phyloP scores from a whole-genome alignment of 2,329 filamentous ascomycete genomes.

The Elsinoe perseae region DNA sequence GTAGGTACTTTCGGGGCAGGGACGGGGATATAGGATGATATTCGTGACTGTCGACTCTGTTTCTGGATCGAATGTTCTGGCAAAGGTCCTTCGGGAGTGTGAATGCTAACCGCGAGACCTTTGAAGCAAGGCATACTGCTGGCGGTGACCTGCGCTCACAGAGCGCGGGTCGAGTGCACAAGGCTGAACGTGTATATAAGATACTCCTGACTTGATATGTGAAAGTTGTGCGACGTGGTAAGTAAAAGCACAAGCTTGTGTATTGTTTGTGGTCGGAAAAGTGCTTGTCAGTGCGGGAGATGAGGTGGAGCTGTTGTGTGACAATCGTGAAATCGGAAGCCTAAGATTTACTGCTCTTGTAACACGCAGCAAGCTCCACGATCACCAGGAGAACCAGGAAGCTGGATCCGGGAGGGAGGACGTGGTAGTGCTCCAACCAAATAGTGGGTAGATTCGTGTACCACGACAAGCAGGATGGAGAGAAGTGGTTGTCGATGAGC shows the following conservation, averaged over 20 bases:
- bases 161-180: constrained; percentile 1
- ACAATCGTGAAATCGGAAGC: neutral
- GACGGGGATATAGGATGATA: constrained; percentile 95
- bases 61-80: constrained; percentile 92
- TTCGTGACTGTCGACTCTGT: constrained; percentile 81
- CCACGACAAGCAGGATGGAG: too few species aligned
- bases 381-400: neutral
- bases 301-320: neutral
- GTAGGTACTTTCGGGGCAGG: constrained; percentile 70
- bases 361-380: neutral
- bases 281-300: neutral
- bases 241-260: too few species aligned
- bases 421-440: too few species aligned
- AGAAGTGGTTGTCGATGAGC: too few species aligned
- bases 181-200: neutral
- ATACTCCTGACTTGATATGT: too few species aligned
- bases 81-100: constrained; percentile 70
- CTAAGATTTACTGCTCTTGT: neutral
- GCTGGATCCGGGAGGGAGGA: too few species aligned
- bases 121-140: constrained; percentile 92
- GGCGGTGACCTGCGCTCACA: constrained; percentile 11
- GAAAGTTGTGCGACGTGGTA: too few species aligned
- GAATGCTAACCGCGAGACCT: constrained; percentile 96
- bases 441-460: too few species aligned
- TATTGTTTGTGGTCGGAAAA: neutral